Base-by-base conservation (phyloP, 2,329 filamentous ascomycete species). In the Fusarium protoensiforme region DNA sequence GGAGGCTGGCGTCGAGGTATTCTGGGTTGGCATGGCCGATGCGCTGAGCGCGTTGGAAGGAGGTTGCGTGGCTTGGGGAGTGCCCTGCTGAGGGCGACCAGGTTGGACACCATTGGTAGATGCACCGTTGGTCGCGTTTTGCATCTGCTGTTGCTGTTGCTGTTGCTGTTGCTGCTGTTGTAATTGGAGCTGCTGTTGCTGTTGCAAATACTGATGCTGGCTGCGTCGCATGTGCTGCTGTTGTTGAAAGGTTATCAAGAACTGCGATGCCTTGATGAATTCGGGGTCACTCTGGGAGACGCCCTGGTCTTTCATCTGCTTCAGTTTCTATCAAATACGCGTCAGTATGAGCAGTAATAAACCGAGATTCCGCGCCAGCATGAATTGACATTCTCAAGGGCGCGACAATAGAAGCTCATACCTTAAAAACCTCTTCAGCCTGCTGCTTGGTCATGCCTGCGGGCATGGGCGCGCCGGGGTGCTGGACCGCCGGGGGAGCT, bases 231-330 rank as follows among this genome's bases (percentile, higher is more conserved):
- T 86, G 64, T 88, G 86, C 72, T 90, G 89, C 75, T 91, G 89
- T 71, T 91, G 89, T 75, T 94, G 92, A 63, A 98, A 89, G 75
- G 88, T 91, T 39, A 89, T 82, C 71, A 98, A 88, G 69, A 97
- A 91, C 70, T 93, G 91, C 62, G 94, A 92, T 35, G 92, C 90
- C 83, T 96, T 97, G 78, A 96, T 88, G 78, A 92, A 95, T 81
- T 98, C 95, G 53, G 96, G 96, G 78, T 98, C 95, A 65, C 89
- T 92, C 65, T 91, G 88, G 43, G 94, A 90, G 27, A 97, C 92
- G 75, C 95, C 95, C 78, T 92, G 89, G 64, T 93, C 90, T 83
- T 96, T 96, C 93, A 98, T 95, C 81, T 94, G 91, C 80, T 93
- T 92, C 75, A 93, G 96, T 88, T 94, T 95, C 95, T 98, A 78